A percentile compares a stretch with the other conserved stretches of the same genome.
Evolutionary conservation across 192 early-diverging fungal species (phyloP).

Genomic region (Dispira parvispora): DNA sequence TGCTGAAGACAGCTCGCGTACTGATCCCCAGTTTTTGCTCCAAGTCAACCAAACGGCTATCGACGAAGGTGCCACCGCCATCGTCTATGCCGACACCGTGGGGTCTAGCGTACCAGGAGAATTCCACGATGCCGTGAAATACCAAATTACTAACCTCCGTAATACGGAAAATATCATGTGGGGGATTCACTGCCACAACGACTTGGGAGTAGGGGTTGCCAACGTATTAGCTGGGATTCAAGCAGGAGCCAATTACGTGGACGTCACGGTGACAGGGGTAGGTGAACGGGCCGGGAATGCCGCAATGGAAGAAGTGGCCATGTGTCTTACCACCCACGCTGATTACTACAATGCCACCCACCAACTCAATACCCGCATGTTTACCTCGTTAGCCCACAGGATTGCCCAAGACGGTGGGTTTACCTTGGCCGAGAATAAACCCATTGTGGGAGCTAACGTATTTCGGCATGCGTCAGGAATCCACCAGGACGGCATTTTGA

Average conservation of each 20-base stretch:
- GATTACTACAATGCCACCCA: conserved; percentile 69
- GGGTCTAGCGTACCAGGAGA: conserved; percentile 86
- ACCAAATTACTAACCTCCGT: conserved; percentile 55
- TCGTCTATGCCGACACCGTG: conserved; percentile 95
- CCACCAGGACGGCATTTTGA: conserved; percentile 94
- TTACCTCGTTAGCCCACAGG: conserved; percentile 73
- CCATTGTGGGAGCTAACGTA: conserved; percentile 91
- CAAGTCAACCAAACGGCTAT: conserved; percentile 64
- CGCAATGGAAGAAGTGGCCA: conserved; percentile 85
- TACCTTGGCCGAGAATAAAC: conserved; percentile 90
- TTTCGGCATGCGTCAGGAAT: conserved; percentile 96
- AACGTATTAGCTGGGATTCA: conserved; percentile 80
- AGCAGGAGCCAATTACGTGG: conserved; percentile 87
- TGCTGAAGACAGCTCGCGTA: conserved; percentile 83
- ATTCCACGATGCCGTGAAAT: conserved; percentile 76
- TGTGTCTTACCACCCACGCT: conserved; percentile 87
- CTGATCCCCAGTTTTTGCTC: conserved; percentile 74
- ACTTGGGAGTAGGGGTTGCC: conserved; percentile 88
- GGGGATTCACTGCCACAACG: conserved; percentile 94
- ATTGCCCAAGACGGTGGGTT: conserved; percentile 80
- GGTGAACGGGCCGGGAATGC: conserved; percentile 98
- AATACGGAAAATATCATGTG: conserved; percentile 45
- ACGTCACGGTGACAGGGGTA: conserved; percentile 96
- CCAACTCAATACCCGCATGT: conserved; percentile 71
- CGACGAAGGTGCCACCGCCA: conserved; percentile 75